Base-by-base conservation (phyloP, 805 yeast species). In the Saturnispora bothae region DNA sequence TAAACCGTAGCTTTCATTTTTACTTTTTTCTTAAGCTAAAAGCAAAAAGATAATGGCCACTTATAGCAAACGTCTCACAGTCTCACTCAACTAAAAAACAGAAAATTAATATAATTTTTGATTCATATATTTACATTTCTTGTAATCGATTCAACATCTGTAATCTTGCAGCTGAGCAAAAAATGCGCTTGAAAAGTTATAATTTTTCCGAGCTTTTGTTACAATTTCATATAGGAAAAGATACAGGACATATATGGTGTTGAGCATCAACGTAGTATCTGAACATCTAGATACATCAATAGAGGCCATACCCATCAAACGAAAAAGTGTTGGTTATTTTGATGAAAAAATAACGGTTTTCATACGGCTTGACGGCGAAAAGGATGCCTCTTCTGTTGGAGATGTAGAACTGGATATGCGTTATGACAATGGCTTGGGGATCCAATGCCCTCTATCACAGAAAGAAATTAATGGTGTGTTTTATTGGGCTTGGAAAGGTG, bases 311-410 rank as follows among this genome's bases (percentile, higher is more conserved):
- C 5, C 20, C 44, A 61, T 69, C 22, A 57, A 57, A 4, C 58
- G 56, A 18, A 69, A 73, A 42, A 57, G 68, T 34, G 15, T 44
- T 19, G 52, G 41, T 5, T 48, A 42, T 21, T 47, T 49, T 33
- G 53, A 49, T 31, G 53, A 49, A 28, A n/a, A 14, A 2, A 3
- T 48, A 13, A 23, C 15, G 1, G 36, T 40, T 5, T 48, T 37
- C 16, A 31, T 49, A 4, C 16, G 7, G 8, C 16, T 17, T 4
- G 18, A 5, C 12, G 6, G 12, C 8, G 31, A 15, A 15, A 16
- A 22, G 15, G 34, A 19, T 17, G 22, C 14, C 16, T 14, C 12
- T 26, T 14, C 7, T 13, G 14, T 12, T 4, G 18, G 19, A 5
- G 28, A 29, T 18, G 10, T 37, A 18, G 34, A 18, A 13, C 9